These are phyloP conservation scores for Penicillium goetzii DNA, from an alignment of 495 filamentous ascomycete species.

Conservation along the genomic window DNA sequence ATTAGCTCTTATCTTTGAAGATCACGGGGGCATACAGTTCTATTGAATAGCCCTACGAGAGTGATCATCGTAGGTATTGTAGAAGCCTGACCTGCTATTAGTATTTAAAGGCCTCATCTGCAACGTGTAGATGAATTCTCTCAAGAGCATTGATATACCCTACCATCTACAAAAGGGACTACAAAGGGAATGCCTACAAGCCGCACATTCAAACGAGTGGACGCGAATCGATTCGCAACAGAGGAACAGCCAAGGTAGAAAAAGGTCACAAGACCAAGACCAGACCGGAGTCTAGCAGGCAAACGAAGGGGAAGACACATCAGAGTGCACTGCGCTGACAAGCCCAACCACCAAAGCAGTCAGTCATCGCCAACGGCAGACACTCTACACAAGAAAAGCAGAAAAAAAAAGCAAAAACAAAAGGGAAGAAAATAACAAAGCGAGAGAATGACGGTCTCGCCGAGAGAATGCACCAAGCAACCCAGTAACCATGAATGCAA, in stretches of 20 bases:
- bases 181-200: neutral
- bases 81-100: too few species aligned
- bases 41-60: too few species aligned
- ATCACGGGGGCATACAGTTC: too few species aligned
- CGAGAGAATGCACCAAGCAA: neutral
- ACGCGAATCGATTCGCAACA: constrained; percentile 25
- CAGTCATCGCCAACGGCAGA: neutral
- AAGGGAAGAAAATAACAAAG: neutral
- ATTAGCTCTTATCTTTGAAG: too few species aligned
- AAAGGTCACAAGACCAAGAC: neutral
- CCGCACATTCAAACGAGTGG: constrained; percentile 17
- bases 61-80: too few species aligned
- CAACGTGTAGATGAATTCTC: neutral
- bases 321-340: neutral
- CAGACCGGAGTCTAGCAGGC: neutral
- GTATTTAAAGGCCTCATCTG: too few species aligned
- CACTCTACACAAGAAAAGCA: neutral
- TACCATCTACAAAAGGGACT: neutral
- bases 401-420: constrained; percentile 1
- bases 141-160: neutral
- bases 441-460: neutral
- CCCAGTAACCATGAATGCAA: constrained; percentile 1
- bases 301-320: neutral
- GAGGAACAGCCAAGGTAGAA: neutral
- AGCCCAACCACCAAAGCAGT: neutral